These are phyloP conservation scores for Crithidia expoeki DNA, from an alignment of 208 protist genomes.

Conservation along the genomic window DNA sequence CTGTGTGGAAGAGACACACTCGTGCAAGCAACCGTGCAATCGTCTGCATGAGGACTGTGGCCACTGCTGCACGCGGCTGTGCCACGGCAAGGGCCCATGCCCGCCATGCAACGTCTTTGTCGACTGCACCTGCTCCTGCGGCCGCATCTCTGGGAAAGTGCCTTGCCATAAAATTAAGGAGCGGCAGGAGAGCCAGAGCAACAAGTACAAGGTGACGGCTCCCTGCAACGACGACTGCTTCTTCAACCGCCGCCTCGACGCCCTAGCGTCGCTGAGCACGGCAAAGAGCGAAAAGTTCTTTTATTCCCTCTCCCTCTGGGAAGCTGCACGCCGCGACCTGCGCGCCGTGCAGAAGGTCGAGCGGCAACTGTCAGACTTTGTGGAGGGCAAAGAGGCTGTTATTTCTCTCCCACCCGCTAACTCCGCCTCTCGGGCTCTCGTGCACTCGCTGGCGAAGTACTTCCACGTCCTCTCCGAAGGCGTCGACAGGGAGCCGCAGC, in stretches of 20 bases:
- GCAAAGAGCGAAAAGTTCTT: slow-evolving; percentile 37
- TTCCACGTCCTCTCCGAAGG: slow-evolving; percentile 62
- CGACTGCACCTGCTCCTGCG: slow-evolving; percentile 59
- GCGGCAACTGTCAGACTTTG: slow-evolving; percentile 49
- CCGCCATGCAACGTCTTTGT: slow-evolving; percentile 47
- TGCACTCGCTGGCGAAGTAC: slow-evolving; percentile 64
- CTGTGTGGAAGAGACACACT: slow-evolving; percentile 45
- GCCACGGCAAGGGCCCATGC: slow-evolving; percentile 53
- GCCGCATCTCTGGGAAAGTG: slow-evolving; percentile 35
- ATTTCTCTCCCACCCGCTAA: slow-evolving; percentile 50
- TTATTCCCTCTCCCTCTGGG: slow-evolving; percentile 75
- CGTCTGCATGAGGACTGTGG: slow-evolving; percentile 52
- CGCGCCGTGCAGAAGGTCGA: slow-evolving; percentile 44
- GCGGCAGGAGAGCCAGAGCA: slow-evolving; percentile 28
- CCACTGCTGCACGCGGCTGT: slow-evolving; percentile 56
- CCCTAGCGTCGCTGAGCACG: slow-evolving; percentile 27
- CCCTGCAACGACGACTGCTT: slow-evolving; percentile 47
- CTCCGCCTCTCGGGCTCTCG: slow-evolving; percentile 47
- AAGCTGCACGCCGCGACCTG: slow-evolving; percentile 23
- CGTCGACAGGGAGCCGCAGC: slow-evolving; percentile 57
- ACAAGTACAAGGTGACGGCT: slow-evolving; percentile 25
- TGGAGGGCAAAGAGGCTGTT: slow-evolving; percentile 30
- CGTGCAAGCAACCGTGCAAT: slow-evolving; percentile 48
- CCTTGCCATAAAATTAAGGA: slow-evolving; percentile 48
- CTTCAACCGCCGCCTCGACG: slow-evolving; percentile 32